A percentile compares a stretch with the other conserved stretches of the same genome.
Evolutionary conservation across 164 flowering plant genomes (phyloP).

Genomic region (Chloranthus sessilifolius): DNA sequence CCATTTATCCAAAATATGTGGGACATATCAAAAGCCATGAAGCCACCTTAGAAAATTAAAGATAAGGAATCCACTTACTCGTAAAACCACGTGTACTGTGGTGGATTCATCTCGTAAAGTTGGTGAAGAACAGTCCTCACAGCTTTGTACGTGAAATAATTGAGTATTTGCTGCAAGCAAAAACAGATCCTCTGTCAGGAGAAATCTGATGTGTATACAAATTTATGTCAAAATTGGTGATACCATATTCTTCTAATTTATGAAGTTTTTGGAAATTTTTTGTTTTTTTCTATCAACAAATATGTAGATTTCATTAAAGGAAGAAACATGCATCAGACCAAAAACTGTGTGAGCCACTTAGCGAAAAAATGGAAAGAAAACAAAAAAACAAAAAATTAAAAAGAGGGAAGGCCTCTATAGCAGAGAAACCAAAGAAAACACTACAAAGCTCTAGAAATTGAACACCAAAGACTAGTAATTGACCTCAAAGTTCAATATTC

Average conservation of each 20-base stretch:
- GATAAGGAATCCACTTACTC: conserved; percentile 50
- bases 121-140: conserved; percentile 88
- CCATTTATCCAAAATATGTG: too few relatives aligned
- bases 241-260: not conserved
- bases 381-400: not conserved
- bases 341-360: not conserved
- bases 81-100: conserved; percentile 82
- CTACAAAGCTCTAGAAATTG: too few relatives aligned
- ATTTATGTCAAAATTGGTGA: not conserved
- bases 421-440: too few relatives aligned
- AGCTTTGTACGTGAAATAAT: conserved; percentile 92
- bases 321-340: not conserved
- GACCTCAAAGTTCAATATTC: too few relatives aligned
- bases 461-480: too few relatives aligned
- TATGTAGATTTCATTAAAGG: not conserved
- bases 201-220: not conserved
- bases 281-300: too few relatives aligned
- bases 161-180: conserved; percentile 72
- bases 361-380: not conserved
- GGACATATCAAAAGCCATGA: not conserved
- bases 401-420: too few relatives aligned
- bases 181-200: conserved; percentile 12
- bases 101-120: conserved; percentile 97
- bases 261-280: not conserved
- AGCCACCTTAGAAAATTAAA: too few relatives aligned